A percentile compares a stretch with the other conserved stretches of the same genome.
Conservation (phyloP, 768 basidiomycete species). For the Podaxis sp. region DNA sequence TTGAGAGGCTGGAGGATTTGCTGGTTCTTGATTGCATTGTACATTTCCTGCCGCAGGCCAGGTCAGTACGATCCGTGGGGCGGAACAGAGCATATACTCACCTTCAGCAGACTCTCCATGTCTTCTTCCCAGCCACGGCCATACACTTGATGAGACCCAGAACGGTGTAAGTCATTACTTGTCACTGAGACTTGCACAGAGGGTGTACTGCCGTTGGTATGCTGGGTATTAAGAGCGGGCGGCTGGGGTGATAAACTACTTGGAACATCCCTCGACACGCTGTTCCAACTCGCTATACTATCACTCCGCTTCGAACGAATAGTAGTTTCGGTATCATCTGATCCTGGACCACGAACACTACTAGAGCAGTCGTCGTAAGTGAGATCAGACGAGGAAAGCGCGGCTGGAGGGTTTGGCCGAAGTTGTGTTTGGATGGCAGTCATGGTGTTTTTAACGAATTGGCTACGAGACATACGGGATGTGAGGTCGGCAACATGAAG, state of each 20-base stretch:
- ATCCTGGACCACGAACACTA: conserved; percentile 54
- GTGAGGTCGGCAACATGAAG: conserved; percentile 91
- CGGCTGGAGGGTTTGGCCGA: conserved; percentile 47
- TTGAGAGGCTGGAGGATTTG: conserved; percentile 84
- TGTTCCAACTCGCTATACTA: conserved; percentile 84
- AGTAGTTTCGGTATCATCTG: conserved; percentile 55
- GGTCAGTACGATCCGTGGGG: background rate
- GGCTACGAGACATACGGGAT: conserved; percentile 85
- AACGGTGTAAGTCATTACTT: conserved; percentile 26
- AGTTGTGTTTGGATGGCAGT: conserved; percentile 79
- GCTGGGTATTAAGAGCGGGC: conserved; percentile 24
- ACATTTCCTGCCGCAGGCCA: conserved; percentile 73
- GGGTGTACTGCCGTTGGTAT: conserved; percentile 61
- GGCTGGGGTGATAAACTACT: conserved; percentile 33
- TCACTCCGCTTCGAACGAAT: conserved; percentile 73
- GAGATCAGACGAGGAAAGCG: conserved; percentile 59
- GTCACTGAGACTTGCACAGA: conserved; percentile 55
- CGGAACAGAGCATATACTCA: background rate
- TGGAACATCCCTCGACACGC: conserved; percentile 61
- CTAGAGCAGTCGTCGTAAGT: conserved; percentile 61
- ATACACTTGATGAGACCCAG: conserved; percentile 38
- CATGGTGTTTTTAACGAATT: conserved; percentile 93
- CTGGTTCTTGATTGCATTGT: conserved; percentile 84
- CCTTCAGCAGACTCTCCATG: conserved; percentile 82
- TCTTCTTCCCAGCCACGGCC: conserved; percentile 81